phyloP scores from a whole-genome alignment of 345 rosid species.

The Cardamine occulta region DNA sequence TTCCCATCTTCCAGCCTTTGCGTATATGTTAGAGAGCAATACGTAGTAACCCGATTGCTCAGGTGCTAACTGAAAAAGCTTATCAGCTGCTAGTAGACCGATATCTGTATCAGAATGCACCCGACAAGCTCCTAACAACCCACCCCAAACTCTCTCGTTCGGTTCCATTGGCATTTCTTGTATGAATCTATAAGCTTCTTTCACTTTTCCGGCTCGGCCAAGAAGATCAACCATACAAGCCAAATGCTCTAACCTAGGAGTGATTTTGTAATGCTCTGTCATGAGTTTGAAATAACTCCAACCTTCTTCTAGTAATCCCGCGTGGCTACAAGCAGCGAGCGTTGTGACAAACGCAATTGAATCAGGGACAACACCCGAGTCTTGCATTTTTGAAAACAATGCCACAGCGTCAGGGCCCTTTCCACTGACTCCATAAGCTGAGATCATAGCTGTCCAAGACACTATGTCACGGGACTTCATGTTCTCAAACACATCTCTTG shows the following conservation, averaged over 20 bases:
- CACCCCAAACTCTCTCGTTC: slow-evolving; percentile 77
- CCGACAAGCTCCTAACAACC: slow-evolving; percentile 68
- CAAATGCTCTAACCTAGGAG: slow-evolving; percentile 69
- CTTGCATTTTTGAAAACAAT: slow-evolving; percentile 61
- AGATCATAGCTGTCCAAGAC: slow-evolving; percentile 81
- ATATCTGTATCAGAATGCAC: slow-evolving; percentile 58
- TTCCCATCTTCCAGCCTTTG: slow-evolving; percentile 81
- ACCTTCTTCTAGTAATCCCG: slow-evolving; percentile 71
- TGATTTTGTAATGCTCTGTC: slow-evolving; percentile 52
- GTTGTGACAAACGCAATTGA: slow-evolving; percentile 72
- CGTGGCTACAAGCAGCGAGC: slow-evolving; percentile 77
- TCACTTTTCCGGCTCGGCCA: slow-evolving; percentile 67
- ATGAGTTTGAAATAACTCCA: slow-evolving; percentile 53
- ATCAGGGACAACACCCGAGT: slow-evolving; percentile 66
- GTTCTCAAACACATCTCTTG: slow-evolving; percentile 61
- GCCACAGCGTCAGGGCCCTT: slow-evolving; percentile 60
- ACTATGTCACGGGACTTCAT: slow-evolving; percentile 66
- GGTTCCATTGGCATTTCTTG: slow-evolving; percentile 64
- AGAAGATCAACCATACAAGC: slow-evolving; percentile 79
- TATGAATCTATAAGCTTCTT: slow-evolving; percentile 62
- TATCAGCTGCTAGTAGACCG: slow-evolving; percentile 75
- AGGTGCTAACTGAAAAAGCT: slow-evolving; percentile 60
- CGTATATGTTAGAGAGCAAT: slow-evolving; percentile 75
- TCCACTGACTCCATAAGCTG: slow-evolving; percentile 75
- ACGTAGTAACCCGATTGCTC: slow-evolving; percentile 71